Evolutionary conservation across 2,329 filamentous ascomycete genomes (phyloP).

Genomic region (Pseudofabraea citricarpa): DNA sequence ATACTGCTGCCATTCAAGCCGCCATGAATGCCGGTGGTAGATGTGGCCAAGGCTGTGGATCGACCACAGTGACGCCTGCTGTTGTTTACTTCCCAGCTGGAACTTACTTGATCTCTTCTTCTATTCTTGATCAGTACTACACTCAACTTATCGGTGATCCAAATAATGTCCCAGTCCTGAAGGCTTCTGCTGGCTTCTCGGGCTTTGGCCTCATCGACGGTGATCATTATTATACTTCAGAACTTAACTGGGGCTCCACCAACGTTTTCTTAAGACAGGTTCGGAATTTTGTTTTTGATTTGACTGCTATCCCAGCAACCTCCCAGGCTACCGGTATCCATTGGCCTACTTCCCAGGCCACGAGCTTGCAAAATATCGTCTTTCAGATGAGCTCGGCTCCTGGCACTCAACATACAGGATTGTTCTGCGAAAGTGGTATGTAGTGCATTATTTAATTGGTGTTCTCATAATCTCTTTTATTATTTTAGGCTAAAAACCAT

Average conservation of each 20-base stretch:
- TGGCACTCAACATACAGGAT: constrained; percentile 48
- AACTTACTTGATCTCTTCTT: constrained; percentile 21
- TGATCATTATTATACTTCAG: constrained; percentile 68
- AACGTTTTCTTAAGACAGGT: constrained; percentile 63
- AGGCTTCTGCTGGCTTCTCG: constrained; percentile 63
- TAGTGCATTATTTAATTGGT: too few species aligned
- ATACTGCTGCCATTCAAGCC: constrained; percentile 78
- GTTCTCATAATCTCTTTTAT: too few species aligned
- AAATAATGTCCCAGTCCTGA: constrained; percentile 59
- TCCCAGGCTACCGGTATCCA: constrained; percentile 37
- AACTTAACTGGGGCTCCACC: constrained; percentile 71
- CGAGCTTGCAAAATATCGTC: constrained; percentile 56
- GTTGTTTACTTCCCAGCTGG: constrained; percentile 23
- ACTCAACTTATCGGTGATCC: constrained; percentile 24
- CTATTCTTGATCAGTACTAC: constrained; percentile 19
- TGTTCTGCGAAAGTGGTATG: constrained; percentile 42
- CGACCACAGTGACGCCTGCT: constrained; percentile 42
- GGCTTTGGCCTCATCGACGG: constrained; percentile 87
- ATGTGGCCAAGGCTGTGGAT: constrained; percentile 25
- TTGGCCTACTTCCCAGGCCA: constrained; percentile 51
- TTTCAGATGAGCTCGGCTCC: constrained; percentile 48
- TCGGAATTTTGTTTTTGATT: constrained; percentile 61
- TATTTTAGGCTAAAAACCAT: too few species aligned
- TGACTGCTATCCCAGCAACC: constrained; percentile 26
- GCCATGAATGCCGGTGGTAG: constrained; percentile 17